Base-by-base conservation (phyloP, 805 yeast genomes). In the Candida awuae region DNA sequence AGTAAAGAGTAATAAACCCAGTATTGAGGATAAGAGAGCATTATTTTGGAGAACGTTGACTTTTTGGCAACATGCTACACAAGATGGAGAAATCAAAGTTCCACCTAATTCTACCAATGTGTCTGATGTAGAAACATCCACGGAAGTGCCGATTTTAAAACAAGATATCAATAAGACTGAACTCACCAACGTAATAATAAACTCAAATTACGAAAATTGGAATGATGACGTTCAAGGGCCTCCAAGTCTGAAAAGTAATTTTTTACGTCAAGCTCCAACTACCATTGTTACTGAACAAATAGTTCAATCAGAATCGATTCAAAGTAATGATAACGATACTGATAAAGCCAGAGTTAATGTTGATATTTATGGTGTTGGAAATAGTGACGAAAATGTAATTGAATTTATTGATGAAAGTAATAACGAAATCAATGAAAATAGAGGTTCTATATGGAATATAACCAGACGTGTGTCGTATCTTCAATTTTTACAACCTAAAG, bases 11-110 rank as follows among this genome's bases (percentile, higher is more conserved):
- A 12, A 10, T 25, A 14, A 4, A 4, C 10, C 6, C 13, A 14
- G n/a, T 25, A 25, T 12, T 9, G 22, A 36, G 15, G 34, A 36
- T 4, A 17, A 13, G 8, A 36, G 30, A n/a, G 9, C 40, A 2
- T 26, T 22, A 6, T 36, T 37, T 32, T 37, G 40, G 40, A 32
- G 27, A 27, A 37, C 35, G 4, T 12, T 37, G 14, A 15, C 29
- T 3, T 34, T 37, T 18, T 41, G 44, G 41, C 41, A 38, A 29
- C 19, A 30, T 10, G 33, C 40, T 15, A 20, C 40, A 14, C 25
- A 25, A 10, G 15, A 14, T 27, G 21, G 12, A 16, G 16, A 19
- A 8, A 17, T 5, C 5, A 18, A 8, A 13, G 16, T 14, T 2
- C 4, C 22, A 4, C 21, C 15, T 5, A 22, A 20, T 6, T 5